These are phyloP conservation scores for Halteria grandinella DNA, from an alignment of 73 alveolate species.

Conservation along the genomic window DNA sequence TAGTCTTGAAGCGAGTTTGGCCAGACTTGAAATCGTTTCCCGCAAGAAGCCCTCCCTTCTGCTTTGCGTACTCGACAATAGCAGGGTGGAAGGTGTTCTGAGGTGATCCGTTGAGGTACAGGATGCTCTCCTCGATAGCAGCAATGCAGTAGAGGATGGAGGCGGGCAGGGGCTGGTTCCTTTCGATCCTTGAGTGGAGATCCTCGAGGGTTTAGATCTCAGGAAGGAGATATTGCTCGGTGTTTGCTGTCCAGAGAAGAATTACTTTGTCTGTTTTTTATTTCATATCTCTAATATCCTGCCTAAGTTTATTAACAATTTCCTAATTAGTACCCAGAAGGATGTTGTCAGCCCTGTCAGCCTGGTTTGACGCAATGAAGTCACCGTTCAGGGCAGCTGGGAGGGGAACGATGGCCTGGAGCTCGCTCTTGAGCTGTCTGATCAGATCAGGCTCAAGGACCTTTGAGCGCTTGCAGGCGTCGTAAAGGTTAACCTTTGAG, in stretches of 20 bases:
- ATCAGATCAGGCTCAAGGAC: slow-evolving; percentile 86
- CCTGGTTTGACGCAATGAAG: slow-evolving; percentile 95
- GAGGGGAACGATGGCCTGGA: slow-evolving; percentile 78
- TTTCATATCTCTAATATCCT: slow-evolving; percentile 73
- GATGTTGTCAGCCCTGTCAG: slow-evolving; percentile 93
- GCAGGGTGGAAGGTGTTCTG: slow-evolving; percentile 95
- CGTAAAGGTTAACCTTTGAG: slow-evolving; percentile 80
- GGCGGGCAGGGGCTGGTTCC: slow-evolving; percentile 50
- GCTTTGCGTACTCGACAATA: slow-evolving; percentile 84
- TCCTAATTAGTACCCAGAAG: slow-evolving; percentile 86
- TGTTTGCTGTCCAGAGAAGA: slow-evolving; percentile 81
- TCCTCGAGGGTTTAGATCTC: slow-evolving; percentile 66
- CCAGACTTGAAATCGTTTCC: slow-evolving; percentile 96
- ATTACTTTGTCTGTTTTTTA: slow-evolving; percentile 71
- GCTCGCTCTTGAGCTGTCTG: slow-evolving; percentile 61
- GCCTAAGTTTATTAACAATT: slow-evolving; percentile 65
- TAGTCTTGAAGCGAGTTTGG: slow-evolving; percentile 89
- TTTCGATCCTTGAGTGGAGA: slow-evolving; percentile 61
- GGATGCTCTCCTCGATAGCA: slow-evolving; percentile 86
- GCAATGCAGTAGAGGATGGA: slow-evolving; percentile 81
- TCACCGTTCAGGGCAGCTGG: slow-evolving; percentile 87
- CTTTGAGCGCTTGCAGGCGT: slow-evolving; percentile 91
- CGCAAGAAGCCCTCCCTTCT: slow-evolving; percentile 82
- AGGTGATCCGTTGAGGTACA: slow-evolving; percentile 90
- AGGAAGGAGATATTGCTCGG: slow-evolving; percentile 68